phyloP scores from a whole-genome alignment of 306 rosid species.

The Begonia fuchsioides region DNA sequence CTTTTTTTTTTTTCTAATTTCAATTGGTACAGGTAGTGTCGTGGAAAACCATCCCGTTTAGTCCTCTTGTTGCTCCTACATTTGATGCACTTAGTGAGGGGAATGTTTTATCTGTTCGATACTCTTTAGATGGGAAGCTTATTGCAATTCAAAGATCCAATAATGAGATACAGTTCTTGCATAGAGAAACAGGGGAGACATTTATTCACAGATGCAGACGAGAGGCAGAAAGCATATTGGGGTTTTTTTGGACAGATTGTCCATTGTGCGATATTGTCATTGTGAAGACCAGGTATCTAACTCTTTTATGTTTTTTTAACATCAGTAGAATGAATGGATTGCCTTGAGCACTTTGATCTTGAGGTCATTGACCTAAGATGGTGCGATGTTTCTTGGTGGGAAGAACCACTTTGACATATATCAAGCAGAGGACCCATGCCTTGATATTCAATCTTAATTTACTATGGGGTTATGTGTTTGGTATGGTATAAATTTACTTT shows the following conservation, averaged over 20 bases:
- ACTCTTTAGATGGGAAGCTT: slow-evolving; percentile 65
- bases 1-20: no score
- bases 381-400: no score
- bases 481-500: no score
- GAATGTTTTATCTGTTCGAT: slow-evolving; percentile 65
- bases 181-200: slow-evolving; percentile 64
- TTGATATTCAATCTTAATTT: no score
- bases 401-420: no score
- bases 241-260: slow-evolving; percentile 94
- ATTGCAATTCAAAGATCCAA: slow-evolving; percentile 72
- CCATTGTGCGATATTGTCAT: slow-evolving; percentile 66
- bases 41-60: slow-evolving; percentile 76
- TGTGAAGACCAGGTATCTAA: slow-evolving; percentile 71
- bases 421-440: no score
- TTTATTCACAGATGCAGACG: slow-evolving; percentile 65
- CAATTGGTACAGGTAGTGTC: slow-evolving; percentile 49
- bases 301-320: neutral
- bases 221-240: slow-evolving; percentile 82
- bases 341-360: no score
- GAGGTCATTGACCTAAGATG: no score
- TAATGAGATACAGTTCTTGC: slow-evolving; percentile 61
- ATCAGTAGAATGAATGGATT: no score
- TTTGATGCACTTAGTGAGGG: slow-evolving; percentile 70
- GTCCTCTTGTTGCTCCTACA: slow-evolving; percentile 44
- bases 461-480: no score